These are phyloP conservation scores for Mycena amicta DNA, from an alignment of 768 basidiomycete species.

Conservation along the genomic window DNA sequence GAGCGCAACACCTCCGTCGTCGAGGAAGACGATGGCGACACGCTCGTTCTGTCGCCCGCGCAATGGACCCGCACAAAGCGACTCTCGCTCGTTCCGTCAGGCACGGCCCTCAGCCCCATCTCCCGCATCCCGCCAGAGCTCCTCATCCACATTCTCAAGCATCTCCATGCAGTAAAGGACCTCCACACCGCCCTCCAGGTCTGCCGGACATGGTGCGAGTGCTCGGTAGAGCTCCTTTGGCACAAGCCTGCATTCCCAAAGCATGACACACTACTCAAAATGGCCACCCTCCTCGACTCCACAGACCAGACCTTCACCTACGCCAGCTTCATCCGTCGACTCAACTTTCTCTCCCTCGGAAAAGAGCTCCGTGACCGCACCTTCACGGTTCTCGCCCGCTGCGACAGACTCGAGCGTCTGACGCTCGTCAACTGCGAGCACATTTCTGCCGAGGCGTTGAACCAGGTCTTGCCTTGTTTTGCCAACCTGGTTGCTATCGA, in stretches of 20 bases:
- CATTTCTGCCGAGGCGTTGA: slow-evolving; percentile 66
- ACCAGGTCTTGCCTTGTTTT: slow-evolving; percentile 66
- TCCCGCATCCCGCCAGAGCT: slow-evolving; percentile 84
- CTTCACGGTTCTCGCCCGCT: slow-evolving; percentile 69
- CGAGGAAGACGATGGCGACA: slow-evolving; percentile 49
- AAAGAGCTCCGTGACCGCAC: slow-evolving; percentile 72
- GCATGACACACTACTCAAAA: slow-evolving; percentile 70
- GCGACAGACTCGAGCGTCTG: slow-evolving; percentile 83
- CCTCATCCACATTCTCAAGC: slow-evolving; percentile 88
- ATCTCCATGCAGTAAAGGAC: slow-evolving; percentile 74
- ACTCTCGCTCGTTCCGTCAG: slow-evolving; percentile 23
- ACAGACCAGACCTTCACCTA: slow-evolving; percentile 84
- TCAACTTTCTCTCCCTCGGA: slow-evolving; percentile 83
- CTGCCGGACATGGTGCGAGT: slow-evolving; percentile 92
- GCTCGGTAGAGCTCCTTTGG: slow-evolving; percentile 94
- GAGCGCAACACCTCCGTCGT: slow-evolving; percentile 49
- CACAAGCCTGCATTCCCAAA: slow-evolving; percentile 81
- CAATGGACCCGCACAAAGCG: slow-evolving; percentile 57
- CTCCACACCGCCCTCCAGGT: slow-evolving; percentile 78
- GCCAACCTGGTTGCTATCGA: slow-evolving; percentile 86
- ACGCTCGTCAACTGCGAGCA: slow-evolving; percentile 80
- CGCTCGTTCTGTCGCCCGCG: slow-evolving; percentile 59
- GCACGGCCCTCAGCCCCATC: slow-evolving; percentile 55
- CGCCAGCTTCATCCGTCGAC: slow-evolving; percentile 81
- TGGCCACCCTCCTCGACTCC: slow-evolving; percentile 70